Conservation (phyloP, 495 filamentous ascomycete genomes). For the Mytilinidion resinicola region DNA sequence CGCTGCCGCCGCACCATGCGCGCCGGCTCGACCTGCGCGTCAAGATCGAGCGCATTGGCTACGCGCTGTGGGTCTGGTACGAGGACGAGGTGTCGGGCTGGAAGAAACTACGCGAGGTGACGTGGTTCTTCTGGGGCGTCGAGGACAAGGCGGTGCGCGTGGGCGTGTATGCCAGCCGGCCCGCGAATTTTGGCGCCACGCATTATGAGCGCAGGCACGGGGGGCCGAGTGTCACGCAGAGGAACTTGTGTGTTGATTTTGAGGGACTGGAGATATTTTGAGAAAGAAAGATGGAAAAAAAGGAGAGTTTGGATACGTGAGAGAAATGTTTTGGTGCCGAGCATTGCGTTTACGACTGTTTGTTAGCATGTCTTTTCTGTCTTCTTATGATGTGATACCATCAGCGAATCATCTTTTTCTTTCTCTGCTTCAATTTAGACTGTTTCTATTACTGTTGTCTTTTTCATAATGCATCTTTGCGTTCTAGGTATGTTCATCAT, state of each 20-base stretch:
- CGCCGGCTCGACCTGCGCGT: conserved; percentile 41
- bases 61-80: conserved; percentile 55
- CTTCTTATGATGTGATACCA: conserved; percentile 21
- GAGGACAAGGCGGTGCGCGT: conserved; percentile 54
- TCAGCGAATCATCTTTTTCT: neutral
- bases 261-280: conserved; percentile 53
- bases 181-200: conserved; percentile 39
- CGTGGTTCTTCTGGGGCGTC: conserved; percentile 56
- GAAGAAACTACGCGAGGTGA: conserved; percentile 55
- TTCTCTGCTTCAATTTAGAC: neutral
- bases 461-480: neutral
- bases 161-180: conserved; percentile 52
- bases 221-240: conserved; percentile 29
- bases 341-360: too few relatives aligned
- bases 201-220: conserved; percentile 46
- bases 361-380: conserved; percentile 1
- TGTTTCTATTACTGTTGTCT: neutral
- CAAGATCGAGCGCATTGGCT: conserved; percentile 53
- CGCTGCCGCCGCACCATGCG: conserved; percentile 39
- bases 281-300: neutral
- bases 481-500: too few relatives aligned
- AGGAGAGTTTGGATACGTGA: too few relatives aligned
- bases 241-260: conserved; percentile 51
- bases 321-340: too few relatives aligned
- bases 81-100: conserved; percentile 46